Evolutionary conservation across 1,284 basidiomycete species (phyloP).

Genomic region (Mycena citricolor): DNA sequence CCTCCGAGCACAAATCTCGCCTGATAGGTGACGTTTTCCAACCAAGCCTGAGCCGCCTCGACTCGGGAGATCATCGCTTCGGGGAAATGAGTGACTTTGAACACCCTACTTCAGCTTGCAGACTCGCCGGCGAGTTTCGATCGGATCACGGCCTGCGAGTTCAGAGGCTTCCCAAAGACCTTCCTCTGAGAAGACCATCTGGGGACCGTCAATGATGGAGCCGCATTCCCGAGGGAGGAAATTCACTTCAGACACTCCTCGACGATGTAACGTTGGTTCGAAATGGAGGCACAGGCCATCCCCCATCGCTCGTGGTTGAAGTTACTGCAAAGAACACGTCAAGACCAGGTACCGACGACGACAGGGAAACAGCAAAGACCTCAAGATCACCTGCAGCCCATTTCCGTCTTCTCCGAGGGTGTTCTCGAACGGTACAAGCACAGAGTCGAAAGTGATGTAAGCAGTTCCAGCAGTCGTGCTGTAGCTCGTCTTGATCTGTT

Average conservation of each 20-base stretch:
- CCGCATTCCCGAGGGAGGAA: neutral
- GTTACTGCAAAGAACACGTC: conserved; percentile 36
- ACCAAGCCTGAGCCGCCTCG: conserved; percentile 77
- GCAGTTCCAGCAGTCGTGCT: conserved; percentile 75
- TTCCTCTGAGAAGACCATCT: conserved; percentile 70
- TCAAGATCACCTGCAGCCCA: conserved; percentile 64
- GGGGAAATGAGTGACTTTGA: neutral
- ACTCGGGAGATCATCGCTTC: conserved; percentile 74
- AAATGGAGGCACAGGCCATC: conserved; percentile 61
- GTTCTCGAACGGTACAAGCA: conserved; percentile 76
- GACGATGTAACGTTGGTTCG: conserved; percentile 46
- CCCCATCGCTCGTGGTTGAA: conserved; percentile 71
- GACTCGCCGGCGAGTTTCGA: conserved; percentile 61
- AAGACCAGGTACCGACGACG: neutral
- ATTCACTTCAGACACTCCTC: conserved; percentile 67
- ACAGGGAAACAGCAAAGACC: neutral
- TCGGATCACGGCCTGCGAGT: conserved; percentile 76
- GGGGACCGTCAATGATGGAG: no score
- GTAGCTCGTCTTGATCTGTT: conserved; percentile 80
- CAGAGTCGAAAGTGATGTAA: conserved; percentile 79
- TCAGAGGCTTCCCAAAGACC: conserved; percentile 77
- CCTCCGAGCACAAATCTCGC: conserved; percentile 73
- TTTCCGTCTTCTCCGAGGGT: conserved; percentile 80
- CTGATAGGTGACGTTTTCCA: conserved; percentile 79
- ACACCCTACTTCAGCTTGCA: no score